Conservation (phyloP, 805 yeast genomes). For the Cyberlindnera euphorbiae region DNA sequence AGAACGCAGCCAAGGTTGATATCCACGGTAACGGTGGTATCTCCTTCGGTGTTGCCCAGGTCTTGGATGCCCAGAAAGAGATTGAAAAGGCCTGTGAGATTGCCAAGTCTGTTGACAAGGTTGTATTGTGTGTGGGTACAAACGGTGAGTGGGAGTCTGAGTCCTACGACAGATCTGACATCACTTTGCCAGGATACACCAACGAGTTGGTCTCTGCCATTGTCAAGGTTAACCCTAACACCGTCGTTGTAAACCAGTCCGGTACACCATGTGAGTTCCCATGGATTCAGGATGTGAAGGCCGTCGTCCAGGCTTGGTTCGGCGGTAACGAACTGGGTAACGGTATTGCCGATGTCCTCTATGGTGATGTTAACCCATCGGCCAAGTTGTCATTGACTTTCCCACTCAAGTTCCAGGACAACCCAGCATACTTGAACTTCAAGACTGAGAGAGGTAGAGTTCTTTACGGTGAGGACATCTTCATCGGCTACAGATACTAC, state of each 20-base stretch:
- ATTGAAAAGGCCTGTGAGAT: constrained; percentile 38
- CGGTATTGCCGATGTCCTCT: constrained; percentile 56
- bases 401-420: constrained; percentile 47
- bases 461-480: constrained; percentile 61
- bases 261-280: constrained; percentile 62
- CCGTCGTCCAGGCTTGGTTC: constrained; percentile 51
- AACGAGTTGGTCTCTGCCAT: constrained; percentile 44
- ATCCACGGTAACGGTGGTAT: constrained; percentile 30
- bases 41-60: constrained; percentile 29
- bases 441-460: constrained; percentile 47
- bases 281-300: constrained; percentile 42
- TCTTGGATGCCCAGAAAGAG: constrained; percentile 26
- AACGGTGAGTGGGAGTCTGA: constrained; percentile 57
- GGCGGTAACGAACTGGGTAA: constrained; percentile 58
- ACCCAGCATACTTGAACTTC: constrained; percentile 51
- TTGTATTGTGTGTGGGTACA: constrained; percentile 45
- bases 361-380: constrained; percentile 49
- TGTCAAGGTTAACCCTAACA: constrained; percentile 42
- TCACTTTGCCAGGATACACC: constrained; percentile 48
- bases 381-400: constrained; percentile 54
- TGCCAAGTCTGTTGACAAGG: constrained; percentile 49
- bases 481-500: constrained; percentile 57
- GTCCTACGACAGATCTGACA: constrained; percentile 48
- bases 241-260: constrained; percentile 51
- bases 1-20: constrained; percentile 13